Conservation (phyloP, 2,329 filamentous ascomycete genomes). For the Alternaria metachromatica region DNA sequence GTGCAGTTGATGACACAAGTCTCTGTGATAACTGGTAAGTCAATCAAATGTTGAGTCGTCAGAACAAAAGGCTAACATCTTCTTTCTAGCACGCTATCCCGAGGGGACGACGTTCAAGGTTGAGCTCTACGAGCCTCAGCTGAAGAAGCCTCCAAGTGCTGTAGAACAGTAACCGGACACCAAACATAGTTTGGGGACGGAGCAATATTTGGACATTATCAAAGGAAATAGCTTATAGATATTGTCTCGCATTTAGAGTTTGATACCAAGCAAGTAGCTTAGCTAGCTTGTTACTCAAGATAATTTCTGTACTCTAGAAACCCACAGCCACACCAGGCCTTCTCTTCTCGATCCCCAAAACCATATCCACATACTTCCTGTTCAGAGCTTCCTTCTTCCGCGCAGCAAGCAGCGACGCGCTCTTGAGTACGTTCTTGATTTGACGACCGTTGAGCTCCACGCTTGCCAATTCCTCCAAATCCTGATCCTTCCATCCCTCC, state of each 20-base stretch:
- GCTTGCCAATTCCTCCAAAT: constrained; percentile 49
- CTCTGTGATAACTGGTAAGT: neutral
- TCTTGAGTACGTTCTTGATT: constrained; percentile 56
- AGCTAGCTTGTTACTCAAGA: neutral
- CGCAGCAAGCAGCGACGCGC: constrained; percentile 29
- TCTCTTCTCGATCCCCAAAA: constrained; percentile 35
- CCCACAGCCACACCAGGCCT: constrained; percentile 12
- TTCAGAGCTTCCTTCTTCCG: constrained; percentile 28
- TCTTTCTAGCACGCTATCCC: neutral
- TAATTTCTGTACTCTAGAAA: neutral
- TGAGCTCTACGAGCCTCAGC: neutral
- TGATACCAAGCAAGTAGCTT: no score
- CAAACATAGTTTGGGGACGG: no score
- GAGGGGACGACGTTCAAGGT: neutral
- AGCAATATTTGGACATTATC: no score
- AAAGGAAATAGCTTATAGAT: neutral
- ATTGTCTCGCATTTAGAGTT: neutral
- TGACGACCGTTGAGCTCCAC: constrained; percentile 58
- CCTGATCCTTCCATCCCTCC: constrained; percentile 25
- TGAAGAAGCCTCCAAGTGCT: neutral
- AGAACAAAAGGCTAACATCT: neutral
- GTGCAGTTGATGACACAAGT: neutral
- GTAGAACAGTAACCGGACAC: no score
- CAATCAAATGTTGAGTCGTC: neutral
- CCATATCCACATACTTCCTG: constrained; percentile 32